Percentiles rank a stretch among this genome's conserved stretches.
Conservation (phyloP, 331 rosid genomes). For the Spiraea crenata region DNA sequence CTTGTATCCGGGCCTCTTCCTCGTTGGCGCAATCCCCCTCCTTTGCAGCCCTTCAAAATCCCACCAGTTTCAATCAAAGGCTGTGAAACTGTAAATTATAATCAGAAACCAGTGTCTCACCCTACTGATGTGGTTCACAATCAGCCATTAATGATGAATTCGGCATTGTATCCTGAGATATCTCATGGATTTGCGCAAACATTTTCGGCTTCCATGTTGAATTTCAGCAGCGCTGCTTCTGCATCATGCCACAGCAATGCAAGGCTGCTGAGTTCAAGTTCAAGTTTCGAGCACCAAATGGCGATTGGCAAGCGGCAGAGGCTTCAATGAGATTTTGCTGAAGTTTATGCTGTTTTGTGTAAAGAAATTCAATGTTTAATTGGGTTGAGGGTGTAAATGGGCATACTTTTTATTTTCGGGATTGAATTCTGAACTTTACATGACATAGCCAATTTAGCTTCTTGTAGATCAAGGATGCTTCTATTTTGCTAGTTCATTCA, state of each 20-base stretch:
- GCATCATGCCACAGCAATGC: slow-evolving; percentile 30
- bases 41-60: slow-evolving; percentile 47
- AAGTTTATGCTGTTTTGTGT: slow-evolving; percentile 28
- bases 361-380: slow-evolving; percentile 22
- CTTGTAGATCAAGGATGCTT: slow-evolving; percentile 22
- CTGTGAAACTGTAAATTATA: slow-evolving; percentile 17
- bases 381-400: slow-evolving; percentile 46
- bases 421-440: slow-evolving; percentile 34
- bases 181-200: slow-evolving; percentile 34
- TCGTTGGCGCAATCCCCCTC: slow-evolving; percentile 82
- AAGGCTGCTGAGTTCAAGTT: slow-evolving; percentile 19
- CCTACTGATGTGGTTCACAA: slow-evolving; percentile 1
- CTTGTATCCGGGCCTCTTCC: slow-evolving; percentile 88
- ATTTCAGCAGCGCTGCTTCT: slow-evolving; percentile 37
- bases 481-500: slow-evolving; percentile 7
- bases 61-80: slow-evolving; percentile 57
- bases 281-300: slow-evolving; percentile 33
- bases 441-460: slow-evolving; percentile 28
- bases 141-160: slow-evolving; percentile 14
- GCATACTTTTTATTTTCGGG: slow-evolving; percentile 33
- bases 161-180: slow-evolving; percentile 20
- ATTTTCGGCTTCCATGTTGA: slow-evolving; percentile 59
- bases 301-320: slow-evolving; percentile 55
- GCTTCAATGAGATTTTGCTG: slow-evolving; percentile 37
- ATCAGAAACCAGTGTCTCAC: slow-evolving; percentile 25